Conservation (phyloP, 345 rosid genomes). For the Turnera subulata region DNA sequence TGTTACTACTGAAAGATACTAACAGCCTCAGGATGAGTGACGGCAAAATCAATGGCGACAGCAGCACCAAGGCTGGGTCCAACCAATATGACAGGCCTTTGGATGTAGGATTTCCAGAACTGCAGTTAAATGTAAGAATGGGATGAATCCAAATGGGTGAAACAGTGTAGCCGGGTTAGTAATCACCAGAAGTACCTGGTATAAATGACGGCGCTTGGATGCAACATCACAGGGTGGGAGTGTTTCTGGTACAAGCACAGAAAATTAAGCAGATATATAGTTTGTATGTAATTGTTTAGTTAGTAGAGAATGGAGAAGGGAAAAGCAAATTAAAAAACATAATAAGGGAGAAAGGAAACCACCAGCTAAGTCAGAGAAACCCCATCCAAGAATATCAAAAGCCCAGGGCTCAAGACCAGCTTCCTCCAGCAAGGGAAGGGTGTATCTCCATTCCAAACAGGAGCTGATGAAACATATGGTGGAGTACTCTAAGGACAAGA, state of each 20-base stretch:
- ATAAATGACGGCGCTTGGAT: constrained; percentile 72
- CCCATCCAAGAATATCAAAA: constrained; percentile 93
- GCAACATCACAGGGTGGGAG: constrained; percentile 61
- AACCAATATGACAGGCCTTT: constrained; percentile 73
- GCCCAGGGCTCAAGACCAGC: constrained; percentile 92
- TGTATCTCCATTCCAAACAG: constrained; percentile 95
- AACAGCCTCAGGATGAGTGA: constrained; percentile 83
- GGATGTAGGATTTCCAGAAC: constrained; percentile 84
- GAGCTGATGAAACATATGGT: constrained; percentile 52
- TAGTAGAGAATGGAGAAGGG: not conserved
- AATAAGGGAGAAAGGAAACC: not conserved
- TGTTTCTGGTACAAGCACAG: constrained; percentile 33
- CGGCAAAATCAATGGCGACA: constrained; percentile 76
- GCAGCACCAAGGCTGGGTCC: constrained; percentile 99
- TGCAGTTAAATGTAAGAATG: constrained; percentile 20
- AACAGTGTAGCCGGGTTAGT: constrained; percentile 1
- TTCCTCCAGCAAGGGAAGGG: constrained; percentile 80
- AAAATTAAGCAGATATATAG: not conserved
- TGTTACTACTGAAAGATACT: constrained; percentile 20
- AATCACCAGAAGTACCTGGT: constrained; percentile 46
- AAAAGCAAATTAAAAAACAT: not conserved
- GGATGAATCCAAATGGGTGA: constrained; percentile 10
- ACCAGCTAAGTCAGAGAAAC: constrained; percentile 73
- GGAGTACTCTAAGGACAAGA: constrained; percentile 22
- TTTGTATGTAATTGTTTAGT: too few relatives aligned